These are phyloP conservation scores for Fusarium phyllophilum DNA, from an alignment of 2,329 filamentous ascomycete genomes.

Conservation along the genomic window DNA sequence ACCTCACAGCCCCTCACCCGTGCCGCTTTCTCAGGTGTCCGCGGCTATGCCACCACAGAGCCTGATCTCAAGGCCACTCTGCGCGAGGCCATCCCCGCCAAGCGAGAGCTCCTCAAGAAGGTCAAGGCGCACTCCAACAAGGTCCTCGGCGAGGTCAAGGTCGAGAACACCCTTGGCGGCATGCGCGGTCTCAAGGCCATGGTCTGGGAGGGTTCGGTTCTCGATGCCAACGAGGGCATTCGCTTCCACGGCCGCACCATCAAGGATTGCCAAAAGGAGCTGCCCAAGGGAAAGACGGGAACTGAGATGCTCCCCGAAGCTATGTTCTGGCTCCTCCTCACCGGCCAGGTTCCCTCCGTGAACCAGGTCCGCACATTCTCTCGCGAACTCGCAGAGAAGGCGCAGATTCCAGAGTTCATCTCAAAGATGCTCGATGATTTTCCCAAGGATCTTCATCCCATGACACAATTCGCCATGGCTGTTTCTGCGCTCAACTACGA, in stretches of 20 bases:
- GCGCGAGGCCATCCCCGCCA: conserved; percentile 85
- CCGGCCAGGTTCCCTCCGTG: conserved; percentile 87
- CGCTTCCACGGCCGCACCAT: conserved; percentile 98
- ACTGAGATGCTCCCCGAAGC: conserved; percentile 98
- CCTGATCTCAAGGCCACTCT: conserved; percentile 91
- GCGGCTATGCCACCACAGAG: conserved; percentile 80
- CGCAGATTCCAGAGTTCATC: conserved; percentile 83
- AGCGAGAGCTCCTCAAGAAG: conserved; percentile 92
- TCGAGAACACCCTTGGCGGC: conserved; percentile 92
- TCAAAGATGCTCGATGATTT: conserved; percentile 90
- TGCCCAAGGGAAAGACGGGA: conserved; percentile 90
- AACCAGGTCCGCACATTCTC: conserved; percentile 85
- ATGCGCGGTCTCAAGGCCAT: conserved; percentile 98
- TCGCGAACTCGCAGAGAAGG: conserved; percentile 86
- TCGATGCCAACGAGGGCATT: conserved; percentile 97
- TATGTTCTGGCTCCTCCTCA: conserved; percentile 99
- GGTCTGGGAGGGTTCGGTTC: conserved; percentile 98
- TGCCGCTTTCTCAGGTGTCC: conserved; percentile 49
- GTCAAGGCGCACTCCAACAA: conserved; percentile 88
- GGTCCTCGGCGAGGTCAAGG: conserved; percentile 89
- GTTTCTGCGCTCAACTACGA: conserved; percentile 97
- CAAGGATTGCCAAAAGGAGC: conserved; percentile 93
- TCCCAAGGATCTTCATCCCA: conserved; percentile 90
- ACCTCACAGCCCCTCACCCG: conserved; percentile 45
- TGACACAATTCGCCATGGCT: conserved; percentile 97